A percentile compares a stretch with the other conserved stretches of the same genome.
Evolutionary conservation across 768 basidiomycete genomes (phyloP).

Genomic region (Glaciozyma antarctica): DNA sequence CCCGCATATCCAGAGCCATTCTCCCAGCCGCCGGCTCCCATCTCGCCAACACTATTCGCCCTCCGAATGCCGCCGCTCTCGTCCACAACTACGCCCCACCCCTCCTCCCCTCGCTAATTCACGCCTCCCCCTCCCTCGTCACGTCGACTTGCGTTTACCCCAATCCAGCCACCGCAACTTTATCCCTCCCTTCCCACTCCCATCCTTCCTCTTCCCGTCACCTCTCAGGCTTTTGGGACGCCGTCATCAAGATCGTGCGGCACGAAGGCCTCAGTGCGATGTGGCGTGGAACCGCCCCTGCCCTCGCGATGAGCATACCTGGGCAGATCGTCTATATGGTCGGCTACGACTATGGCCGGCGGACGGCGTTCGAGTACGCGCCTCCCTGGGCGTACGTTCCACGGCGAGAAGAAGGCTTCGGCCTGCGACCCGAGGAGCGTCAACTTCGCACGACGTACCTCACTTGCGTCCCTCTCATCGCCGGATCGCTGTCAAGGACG

Average conservation of each 20-base stretch:
- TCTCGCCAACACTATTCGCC: conserved; percentile 38
- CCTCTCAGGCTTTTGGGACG: conserved; percentile 74
- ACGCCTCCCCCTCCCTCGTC: neutral
- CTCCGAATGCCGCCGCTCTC: conserved; percentile 2
- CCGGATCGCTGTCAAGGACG: conserved; percentile 74
- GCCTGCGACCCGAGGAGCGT: conserved; percentile 3
- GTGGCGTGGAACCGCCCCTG: conserved; percentile 92
- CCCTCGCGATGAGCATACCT: conserved; percentile 84
- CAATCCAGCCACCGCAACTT: conserved; percentile 6
- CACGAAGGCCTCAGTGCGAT: conserved; percentile 74
- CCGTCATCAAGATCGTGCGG: conserved; percentile 65
- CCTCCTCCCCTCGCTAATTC: neutral
- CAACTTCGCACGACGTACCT: conserved; percentile 13
- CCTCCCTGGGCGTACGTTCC: conserved; percentile 18
- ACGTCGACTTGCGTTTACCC: conserved; percentile 2
- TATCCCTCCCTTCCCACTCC: conserved; percentile 5
- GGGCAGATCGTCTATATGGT: conserved; percentile 89
- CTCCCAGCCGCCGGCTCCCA: conserved; percentile 17
- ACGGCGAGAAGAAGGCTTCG: neutral
- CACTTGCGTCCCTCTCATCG: conserved; percentile 58
- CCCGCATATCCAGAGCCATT: conserved; percentile 18
- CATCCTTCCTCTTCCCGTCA: conserved; percentile 58
- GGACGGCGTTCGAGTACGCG: conserved; percentile 22
- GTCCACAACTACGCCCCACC: conserved; percentile 38
- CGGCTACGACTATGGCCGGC: conserved; percentile 73